Evolutionary conservation across 345 rosid species (phyloP).

Genomic region (Conringia planisiliqua): DNA sequence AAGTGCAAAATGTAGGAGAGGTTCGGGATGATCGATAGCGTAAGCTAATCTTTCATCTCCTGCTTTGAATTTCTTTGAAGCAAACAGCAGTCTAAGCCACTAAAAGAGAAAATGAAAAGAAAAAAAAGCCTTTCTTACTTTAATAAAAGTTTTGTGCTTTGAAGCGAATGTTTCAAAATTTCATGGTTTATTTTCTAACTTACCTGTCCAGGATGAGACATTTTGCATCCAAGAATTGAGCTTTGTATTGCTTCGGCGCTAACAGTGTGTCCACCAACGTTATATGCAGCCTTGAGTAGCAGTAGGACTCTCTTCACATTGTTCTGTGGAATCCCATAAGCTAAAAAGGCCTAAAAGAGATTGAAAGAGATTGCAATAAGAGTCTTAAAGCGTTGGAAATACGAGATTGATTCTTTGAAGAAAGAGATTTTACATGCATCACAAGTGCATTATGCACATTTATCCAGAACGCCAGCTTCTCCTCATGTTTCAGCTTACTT

Average conservation of each 20-base stretch:
- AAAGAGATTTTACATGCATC: conserved; percentile 79
- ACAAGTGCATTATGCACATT: conserved; percentile 88
- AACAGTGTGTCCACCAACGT: conserved; percentile 84
- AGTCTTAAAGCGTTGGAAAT: background rate
- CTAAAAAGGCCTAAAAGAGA: conserved; percentile 67
- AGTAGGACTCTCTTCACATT: conserved; percentile 76
- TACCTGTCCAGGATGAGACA: conserved; percentile 98
- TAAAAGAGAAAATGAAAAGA: conserved; percentile 28
- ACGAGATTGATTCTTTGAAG: background rate
- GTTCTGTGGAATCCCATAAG: conserved; percentile 89
- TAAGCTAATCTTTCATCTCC: conserved; percentile 71
- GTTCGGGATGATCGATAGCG: conserved; percentile 61
- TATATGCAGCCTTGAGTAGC: conserved; percentile 94
- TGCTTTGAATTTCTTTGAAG: conserved; percentile 70
- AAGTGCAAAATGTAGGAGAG: conserved; percentile 80
- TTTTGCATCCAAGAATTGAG: conserved; percentile 75
- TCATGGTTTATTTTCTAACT: background rate
- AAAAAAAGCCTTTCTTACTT: background rate
- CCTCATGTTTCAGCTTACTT: conserved; percentile 74
- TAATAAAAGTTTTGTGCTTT: background rate
- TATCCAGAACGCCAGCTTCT: conserved; percentile 96
- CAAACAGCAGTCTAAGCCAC: conserved; percentile 80
- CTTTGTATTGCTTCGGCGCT: conserved; percentile 79
- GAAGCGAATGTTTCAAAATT: background rate
- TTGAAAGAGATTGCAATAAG: conserved; percentile 1